Conservation (phyloP, 345 rosid species). For the Camelina neglecta region DNA sequence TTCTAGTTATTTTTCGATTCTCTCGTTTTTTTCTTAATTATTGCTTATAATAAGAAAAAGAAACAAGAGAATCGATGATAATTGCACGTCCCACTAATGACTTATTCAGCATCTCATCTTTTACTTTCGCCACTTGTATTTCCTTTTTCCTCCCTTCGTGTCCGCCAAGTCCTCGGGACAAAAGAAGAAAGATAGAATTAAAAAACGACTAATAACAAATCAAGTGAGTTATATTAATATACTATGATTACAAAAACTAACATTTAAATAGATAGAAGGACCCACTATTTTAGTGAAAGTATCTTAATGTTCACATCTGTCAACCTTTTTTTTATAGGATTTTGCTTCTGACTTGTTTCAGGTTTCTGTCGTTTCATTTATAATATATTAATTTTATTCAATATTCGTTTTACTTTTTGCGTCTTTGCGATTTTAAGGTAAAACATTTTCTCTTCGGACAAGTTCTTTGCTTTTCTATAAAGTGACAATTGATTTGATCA, state of each 20-base stretch:
- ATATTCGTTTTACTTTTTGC: conserved; percentile 1
- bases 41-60: conserved; percentile 21
- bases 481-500: conserved; percentile 10
- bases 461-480: not conserved
- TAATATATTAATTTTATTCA: not conserved
- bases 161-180: conserved; percentile 43
- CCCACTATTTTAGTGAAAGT: conserved; percentile 42
- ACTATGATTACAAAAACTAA: conserved; percentile 23
- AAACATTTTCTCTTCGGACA: conserved; percentile 8
- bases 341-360: conserved; percentile 40
- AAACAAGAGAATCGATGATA: conserved; percentile 38
- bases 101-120: conserved; percentile 39
- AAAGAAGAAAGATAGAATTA: conserved; percentile 28
- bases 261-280: conserved; percentile 27
- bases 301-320: conserved; percentile 44
- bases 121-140: conserved; percentile 30
- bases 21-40: not conserved
- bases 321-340: conserved; percentile 33
- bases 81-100: conserved; percentile 42
- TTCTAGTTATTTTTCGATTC: conserved; percentile 19
- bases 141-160: conserved; percentile 30
- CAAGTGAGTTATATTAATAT: conserved; percentile 17
- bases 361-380: conserved; percentile 41
- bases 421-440: conserved; percentile 2
- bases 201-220: conserved; percentile 7